phyloP scores from a whole-genome alignment of 169 alveolate species.

The Eimeria tenella region DNA sequence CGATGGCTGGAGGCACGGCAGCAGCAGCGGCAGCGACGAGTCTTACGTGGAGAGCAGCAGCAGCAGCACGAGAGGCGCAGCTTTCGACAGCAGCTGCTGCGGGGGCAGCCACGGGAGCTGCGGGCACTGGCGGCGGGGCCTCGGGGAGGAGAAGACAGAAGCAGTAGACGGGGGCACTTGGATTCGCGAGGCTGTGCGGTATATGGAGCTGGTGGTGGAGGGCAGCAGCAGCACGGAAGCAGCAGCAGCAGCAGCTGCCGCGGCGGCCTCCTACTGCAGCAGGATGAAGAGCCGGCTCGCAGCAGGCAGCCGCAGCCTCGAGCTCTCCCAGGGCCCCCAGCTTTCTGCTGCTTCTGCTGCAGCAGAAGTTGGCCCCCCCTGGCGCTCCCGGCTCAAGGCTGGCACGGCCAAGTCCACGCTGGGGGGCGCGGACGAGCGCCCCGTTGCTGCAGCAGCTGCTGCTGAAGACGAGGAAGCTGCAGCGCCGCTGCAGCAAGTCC shows the following conservation, averaged over 20 bases:
- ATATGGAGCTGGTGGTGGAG: slow-evolving; percentile 42
- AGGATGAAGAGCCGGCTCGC: neutral
- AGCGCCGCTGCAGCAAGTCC: slow-evolving; percentile 6
- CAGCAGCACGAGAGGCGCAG: neutral
- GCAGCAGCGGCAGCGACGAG: slow-evolving; percentile 39
- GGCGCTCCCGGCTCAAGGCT: neutral
- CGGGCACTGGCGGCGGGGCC: neutral
- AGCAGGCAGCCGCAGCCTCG: slow-evolving; percentile 39
- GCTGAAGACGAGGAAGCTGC: neutral
- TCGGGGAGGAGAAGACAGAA: neutral
- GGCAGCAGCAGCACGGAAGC: slow-evolving; percentile 39
- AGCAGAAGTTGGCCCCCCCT: neutral
- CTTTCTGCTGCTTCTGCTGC: neutral
- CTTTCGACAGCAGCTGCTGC: neutral
- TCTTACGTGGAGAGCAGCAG: slow-evolving; percentile 9
- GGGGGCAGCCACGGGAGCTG: neutral
- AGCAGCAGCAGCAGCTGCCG: slow-evolving; percentile 1
- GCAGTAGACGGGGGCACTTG: slow-evolving; percentile 10
- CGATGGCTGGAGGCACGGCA: slow-evolving; percentile 31
- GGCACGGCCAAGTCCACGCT: slow-evolving; percentile 24
- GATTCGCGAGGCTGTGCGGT: slow-evolving; percentile 54
- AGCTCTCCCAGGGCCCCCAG: neutral
- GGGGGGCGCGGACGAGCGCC: neutral
- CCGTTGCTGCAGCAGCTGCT: slow-evolving; percentile 37
- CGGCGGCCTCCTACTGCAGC: slow-evolving; percentile 24